phyloP scores from a whole-genome alignment of 1,284 basidiomycete species.

The Peniophora sp. region DNA sequence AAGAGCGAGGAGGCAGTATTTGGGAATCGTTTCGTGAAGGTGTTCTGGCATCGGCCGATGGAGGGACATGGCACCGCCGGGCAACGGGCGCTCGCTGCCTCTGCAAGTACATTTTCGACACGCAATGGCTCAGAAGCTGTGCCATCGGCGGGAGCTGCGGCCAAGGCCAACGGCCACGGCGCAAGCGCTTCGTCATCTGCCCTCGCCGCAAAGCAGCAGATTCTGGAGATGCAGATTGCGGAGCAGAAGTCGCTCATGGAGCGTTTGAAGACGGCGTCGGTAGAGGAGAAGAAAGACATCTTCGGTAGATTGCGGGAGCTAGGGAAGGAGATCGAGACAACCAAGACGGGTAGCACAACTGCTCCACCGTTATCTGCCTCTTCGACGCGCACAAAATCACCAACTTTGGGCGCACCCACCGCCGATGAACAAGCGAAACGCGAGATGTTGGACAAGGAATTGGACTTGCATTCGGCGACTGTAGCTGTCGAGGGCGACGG shows the following conservation, averaged over 20 bases:
- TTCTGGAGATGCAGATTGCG: conserved; percentile 77
- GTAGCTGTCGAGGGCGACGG: conserved; percentile 22
- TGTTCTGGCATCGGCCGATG: conserved; percentile 89
- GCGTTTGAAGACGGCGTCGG: conserved; percentile 53
- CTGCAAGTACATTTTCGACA: conserved; percentile 63
- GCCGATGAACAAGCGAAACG: conserved; percentile 41
- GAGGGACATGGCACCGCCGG: conserved; percentile 79
- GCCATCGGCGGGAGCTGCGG: conserved; percentile 16
- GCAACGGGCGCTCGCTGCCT: conserved; percentile 68
- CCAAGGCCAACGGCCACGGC: neutral
- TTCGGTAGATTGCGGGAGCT: conserved; percentile 75
- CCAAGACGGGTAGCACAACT: conserved; percentile 16
- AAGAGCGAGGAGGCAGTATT: conserved; percentile 91
- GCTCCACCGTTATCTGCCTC: conserved; percentile 19
- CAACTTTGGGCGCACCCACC: conserved; percentile 19
- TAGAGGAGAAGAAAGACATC: conserved; percentile 75
- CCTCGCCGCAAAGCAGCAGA: conserved; percentile 66
- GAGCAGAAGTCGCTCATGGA: conserved; percentile 88
- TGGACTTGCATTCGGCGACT: conserved; percentile 52
- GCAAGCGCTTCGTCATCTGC: conserved; percentile 25
- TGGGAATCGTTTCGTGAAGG: conserved; percentile 89
- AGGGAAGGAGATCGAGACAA: conserved; percentile 69
- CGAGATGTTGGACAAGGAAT: conserved; percentile 68
- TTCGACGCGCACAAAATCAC: conserved; percentile 13
- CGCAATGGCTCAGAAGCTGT: conserved; percentile 25